Evolutionary conservation across 1,284 basidiomycete species (phyloP).

Genomic region (Apiotrichum veenhuisii): DNA sequence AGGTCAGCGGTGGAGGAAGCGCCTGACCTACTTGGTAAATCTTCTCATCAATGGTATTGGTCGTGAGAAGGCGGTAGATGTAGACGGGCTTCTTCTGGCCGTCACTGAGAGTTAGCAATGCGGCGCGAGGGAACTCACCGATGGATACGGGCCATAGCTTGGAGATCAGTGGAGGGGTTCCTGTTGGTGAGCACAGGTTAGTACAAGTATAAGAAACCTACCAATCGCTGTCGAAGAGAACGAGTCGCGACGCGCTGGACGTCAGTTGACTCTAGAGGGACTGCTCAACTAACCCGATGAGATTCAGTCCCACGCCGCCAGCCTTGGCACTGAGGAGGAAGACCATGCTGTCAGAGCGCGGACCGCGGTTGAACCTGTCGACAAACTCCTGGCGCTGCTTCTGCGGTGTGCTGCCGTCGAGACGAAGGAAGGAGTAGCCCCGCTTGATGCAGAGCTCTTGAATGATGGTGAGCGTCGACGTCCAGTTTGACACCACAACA

Average conservation of each 20-base stretch:
- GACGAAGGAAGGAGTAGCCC: constrained; percentile 72
- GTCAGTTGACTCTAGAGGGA: not conserved
- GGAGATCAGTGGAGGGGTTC: constrained; percentile 64
- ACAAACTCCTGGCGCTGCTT: constrained; percentile 65
- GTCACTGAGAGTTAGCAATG: constrained; percentile 58
- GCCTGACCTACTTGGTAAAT: constrained; percentile 40
- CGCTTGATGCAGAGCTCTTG: constrained; percentile 77
- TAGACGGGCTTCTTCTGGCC: constrained; percentile 89
- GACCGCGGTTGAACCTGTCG: constrained; percentile 42
- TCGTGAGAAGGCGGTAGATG: constrained; percentile 83
- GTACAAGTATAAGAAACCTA: constrained; percentile 37
- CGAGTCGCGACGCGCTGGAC: constrained; percentile 69
- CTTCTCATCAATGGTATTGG: constrained; percentile 54
- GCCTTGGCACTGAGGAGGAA: constrained; percentile 94
- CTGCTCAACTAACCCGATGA: constrained; percentile 57
- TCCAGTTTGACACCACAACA: constrained; percentile 84
- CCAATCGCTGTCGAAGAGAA: constrained; percentile 86
- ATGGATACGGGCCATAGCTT: constrained; percentile 97
- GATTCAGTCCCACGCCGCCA: constrained; percentile 90
- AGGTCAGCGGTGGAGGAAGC: not conserved
- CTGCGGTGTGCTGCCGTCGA: constrained; percentile 82
- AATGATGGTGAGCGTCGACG: constrained; percentile 85
- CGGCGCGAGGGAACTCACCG: constrained; percentile 56
- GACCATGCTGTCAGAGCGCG: constrained; percentile 55
- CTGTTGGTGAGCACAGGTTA: constrained; percentile 15